phyloP scores from a whole-genome alignment of 495 filamentous ascomycete genomes.

The Venustampulla echinocandica region DNA sequence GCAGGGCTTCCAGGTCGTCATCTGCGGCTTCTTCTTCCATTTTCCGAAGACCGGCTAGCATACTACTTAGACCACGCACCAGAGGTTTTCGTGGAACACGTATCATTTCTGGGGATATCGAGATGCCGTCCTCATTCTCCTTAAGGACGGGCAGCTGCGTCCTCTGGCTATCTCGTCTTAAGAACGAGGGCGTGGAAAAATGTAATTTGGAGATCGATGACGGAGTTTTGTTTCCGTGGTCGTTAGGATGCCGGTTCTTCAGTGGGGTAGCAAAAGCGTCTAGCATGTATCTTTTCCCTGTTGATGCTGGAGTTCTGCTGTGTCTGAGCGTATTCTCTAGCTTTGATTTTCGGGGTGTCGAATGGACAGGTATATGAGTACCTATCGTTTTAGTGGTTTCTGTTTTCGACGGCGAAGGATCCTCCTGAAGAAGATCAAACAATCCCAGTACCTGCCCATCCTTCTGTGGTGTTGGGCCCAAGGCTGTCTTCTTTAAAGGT shows the following conservation, averaged over 20 bases:
- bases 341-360: slow-evolving; percentile 16
- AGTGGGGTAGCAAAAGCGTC: slow-evolving; percentile 59
- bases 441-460: slow-evolving; percentile 80
- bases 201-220: slow-evolving; percentile 41
- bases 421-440: slow-evolving; percentile 72
- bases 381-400: background rate
- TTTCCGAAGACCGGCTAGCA: slow-evolving; percentile 68
- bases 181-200: slow-evolving; percentile 65
- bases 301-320: slow-evolving; percentile 49
- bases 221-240: slow-evolving; percentile 32
- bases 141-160: slow-evolving; percentile 33
- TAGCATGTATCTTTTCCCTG: slow-evolving; percentile 50
- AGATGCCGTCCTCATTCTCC: slow-evolving; percentile 34
- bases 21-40: slow-evolving; percentile 69
- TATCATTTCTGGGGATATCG: slow-evolving; percentile 29
- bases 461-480: slow-evolving; percentile 87
- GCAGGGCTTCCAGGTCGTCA: slow-evolving; percentile 74
- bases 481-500: slow-evolving; percentile 37
- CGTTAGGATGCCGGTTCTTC: slow-evolving; percentile 27
- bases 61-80: slow-evolving; percentile 64
- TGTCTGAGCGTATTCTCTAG: slow-evolving; percentile 21
- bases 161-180: slow-evolving; percentile 45
- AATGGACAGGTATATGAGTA: background rate
- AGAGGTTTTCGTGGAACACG: slow-evolving; percentile 52
- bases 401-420: slow-evolving; percentile 9